Conservation (phyloP, 257 asterid species). For the Linderniella brevidens region DNA sequence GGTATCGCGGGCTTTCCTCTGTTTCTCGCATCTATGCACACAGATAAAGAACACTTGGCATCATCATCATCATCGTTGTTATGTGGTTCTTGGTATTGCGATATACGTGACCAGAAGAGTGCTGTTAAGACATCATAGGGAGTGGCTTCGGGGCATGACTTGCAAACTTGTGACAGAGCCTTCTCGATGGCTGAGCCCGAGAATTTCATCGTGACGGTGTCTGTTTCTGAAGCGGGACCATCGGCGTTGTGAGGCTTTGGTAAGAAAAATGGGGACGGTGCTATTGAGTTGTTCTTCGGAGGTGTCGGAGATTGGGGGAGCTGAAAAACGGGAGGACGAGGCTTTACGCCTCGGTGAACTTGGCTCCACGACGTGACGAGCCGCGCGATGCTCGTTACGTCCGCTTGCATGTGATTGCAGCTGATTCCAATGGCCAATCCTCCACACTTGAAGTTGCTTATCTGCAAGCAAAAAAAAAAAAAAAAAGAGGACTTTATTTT, state of each 20-base stretch:
- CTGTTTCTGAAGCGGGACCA: conserved; percentile 15
- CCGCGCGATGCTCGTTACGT: conserved; percentile 33
- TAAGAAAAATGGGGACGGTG: background rate
- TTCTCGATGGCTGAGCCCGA: conserved; percentile 16
- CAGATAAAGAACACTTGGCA: conserved; percentile 11
- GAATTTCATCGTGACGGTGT: conserved; percentile 28
- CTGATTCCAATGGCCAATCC: conserved; percentile 52
- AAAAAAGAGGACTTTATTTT: background rate
- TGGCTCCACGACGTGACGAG: conserved; percentile 42
- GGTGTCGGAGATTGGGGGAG: conserved; percentile 11
- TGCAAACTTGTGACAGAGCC: conserved; percentile 14
- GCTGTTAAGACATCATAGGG: conserved; percentile 41
- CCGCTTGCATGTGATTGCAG: conserved; percentile 52
- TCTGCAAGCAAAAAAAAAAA: conserved; percentile 18
- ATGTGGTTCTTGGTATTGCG: conserved; percentile 4
- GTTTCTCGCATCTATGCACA: conserved; percentile 31
- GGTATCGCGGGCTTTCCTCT: conserved; percentile 11
- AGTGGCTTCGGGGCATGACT: conserved; percentile 29
- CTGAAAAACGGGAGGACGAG: conserved; percentile 24
- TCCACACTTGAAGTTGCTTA: conserved; percentile 44
- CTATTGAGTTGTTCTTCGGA: background rate
- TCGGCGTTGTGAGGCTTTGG: conserved; percentile 7
- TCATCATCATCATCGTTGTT: background rate
- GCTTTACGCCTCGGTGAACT: conserved; percentile 21
- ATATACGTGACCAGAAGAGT: conserved; percentile 35